Base-by-base conservation (phyloP, 176 grass and related monocot genomes). In the Carex myosuroides region DNA sequence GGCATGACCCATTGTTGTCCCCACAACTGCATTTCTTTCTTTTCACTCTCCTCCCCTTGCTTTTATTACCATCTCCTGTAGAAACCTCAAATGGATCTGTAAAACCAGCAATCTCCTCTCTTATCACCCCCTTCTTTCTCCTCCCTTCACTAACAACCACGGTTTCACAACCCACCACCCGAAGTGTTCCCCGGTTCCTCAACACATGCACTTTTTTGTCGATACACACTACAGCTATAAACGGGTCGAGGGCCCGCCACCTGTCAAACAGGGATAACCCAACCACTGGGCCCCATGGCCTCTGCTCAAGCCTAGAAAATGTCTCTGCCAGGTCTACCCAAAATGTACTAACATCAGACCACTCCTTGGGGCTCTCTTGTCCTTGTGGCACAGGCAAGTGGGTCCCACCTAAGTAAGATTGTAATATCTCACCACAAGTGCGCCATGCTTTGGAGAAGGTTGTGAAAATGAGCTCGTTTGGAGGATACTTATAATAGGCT, bases 371-470 rank as follows among this genome's bases (percentile, higher is more conserved):
- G 76, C 82, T 83, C 55, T 75, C 82, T 63, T 87, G 84, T 12
- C 86, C 71, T 81, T 89, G 70, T 61, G 83, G 87, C 68, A 81
- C 41, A 0, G 60, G 11, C 22, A 87, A 85, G 20, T 83, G 75
- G 53, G 87, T 83, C 73, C 73, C 52, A 33, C 73, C 73, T 33
- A 78, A 78, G 73, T 78, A 78, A 13, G 73, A 57, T 57, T 78
- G 50, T 66, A 99, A 64, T 65, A 89, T 99, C 29, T 91, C 85
- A 8, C 92, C 93, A 75, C 96, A 99, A 62, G 89, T 84, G 72
- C 94, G 94, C 96, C 96, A 99, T 30, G 93, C 96, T 85, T 90
- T 84, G 65, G 93, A 93, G 20, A 99, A 86, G 16, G 96, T 95
- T 75, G 91, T 99, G 83, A 93, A 83, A 74, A 95, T 87, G 5